Evolutionary conservation across 768 basidiomycete genomes (phyloP), one percentile per base, ranked within the genome.

Genomic region (Fomitopsis serialis): DNA sequence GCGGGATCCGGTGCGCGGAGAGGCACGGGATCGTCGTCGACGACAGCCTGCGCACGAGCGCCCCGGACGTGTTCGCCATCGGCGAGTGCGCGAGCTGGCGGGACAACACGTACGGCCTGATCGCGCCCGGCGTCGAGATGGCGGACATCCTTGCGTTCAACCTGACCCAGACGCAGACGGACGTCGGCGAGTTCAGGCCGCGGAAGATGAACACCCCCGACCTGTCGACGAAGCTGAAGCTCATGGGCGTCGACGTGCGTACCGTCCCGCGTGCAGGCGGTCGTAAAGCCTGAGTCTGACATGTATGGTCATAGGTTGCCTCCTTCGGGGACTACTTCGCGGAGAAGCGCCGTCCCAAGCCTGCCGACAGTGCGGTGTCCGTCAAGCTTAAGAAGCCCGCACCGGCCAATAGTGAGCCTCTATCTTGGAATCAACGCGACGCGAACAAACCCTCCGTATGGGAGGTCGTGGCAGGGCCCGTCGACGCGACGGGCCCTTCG

Each of bases 81-180:
- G 88, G 88, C 4, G 88, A 89, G 65, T 90, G 88, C 62, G 86
- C 86, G 1, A 75, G 72, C 45, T 89, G 85, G 85, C 73, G 69
- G 49, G 78, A 75, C 2, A 79, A 85, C 37, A 80, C 77, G n/a
- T 89, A 85, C 59, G 87, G 87, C 2, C 71, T 90, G 10, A 86
- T 89, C 60, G 85, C 78, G 2, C 87, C 87, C n/a, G 85, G 87
- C 37, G 74, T 79, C 42, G 82, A 85, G 64, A 89, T 89, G 87
- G 87, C 87, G 21, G 82, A 85, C 56, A 80, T 89, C 53, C 71
- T 90, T 1, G 72, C 85, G 1, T 87, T 84, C 73, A 90, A 90
- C 67, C 68, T 90, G 8, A 82, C 82, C 21, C 77, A 81, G 67
- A 75, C 74, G 0, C 61, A 74, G 47, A 78, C 77, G 2, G 63